These are phyloP conservation scores for Boletus vinaceobasis DNA, from an alignment of 768 basidiomycete species.

Conservation along the genomic window DNA sequence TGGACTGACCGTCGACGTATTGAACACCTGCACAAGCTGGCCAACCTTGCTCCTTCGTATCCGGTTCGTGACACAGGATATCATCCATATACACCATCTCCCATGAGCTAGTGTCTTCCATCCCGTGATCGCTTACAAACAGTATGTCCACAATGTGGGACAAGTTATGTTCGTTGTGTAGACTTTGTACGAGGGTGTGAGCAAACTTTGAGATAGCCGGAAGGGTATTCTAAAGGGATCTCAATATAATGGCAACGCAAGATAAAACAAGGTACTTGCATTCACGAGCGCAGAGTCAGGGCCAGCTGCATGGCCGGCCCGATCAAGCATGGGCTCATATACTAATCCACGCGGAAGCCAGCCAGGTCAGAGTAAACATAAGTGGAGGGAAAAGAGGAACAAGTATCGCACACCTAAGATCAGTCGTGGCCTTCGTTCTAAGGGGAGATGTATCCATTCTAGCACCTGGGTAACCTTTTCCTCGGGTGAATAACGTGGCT, in stretches of 20 bases:
- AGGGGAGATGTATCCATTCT: constrained; percentile 64
- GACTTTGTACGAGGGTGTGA: constrained; percentile 35
- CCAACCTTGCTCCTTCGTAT: constrained; percentile 9
- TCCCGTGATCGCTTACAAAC: constrained; percentile 85
- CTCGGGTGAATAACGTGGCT: constrained; percentile 12
- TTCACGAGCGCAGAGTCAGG: constrained; percentile 66
- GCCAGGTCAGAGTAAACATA: neutral
- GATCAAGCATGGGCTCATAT: constrained; percentile 83
- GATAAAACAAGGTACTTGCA: constrained; percentile 37
- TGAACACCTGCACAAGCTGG: constrained; percentile 9
- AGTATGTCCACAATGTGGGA: constrained; percentile 79
- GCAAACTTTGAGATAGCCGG: constrained; percentile 66
- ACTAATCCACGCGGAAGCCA: constrained; percentile 35
- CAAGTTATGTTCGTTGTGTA: constrained; percentile 69
- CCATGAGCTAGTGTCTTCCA: constrained; percentile 79
- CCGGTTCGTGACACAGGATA: constrained; percentile 13
- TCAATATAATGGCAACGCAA: neutral
- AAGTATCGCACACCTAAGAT: constrained; percentile 50
- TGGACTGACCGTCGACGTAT: constrained; percentile 12
- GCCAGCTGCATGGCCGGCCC: constrained; percentile 70
- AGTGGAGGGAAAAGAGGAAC: neutral
- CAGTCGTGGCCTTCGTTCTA: constrained; percentile 66
- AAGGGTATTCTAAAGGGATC: constrained; percentile 53
- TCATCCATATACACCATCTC: constrained; percentile 74
- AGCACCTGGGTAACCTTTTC: constrained; percentile 71